Conservation (phyloP, 139 green algal species). For the Haematococcus sp. region DNA sequence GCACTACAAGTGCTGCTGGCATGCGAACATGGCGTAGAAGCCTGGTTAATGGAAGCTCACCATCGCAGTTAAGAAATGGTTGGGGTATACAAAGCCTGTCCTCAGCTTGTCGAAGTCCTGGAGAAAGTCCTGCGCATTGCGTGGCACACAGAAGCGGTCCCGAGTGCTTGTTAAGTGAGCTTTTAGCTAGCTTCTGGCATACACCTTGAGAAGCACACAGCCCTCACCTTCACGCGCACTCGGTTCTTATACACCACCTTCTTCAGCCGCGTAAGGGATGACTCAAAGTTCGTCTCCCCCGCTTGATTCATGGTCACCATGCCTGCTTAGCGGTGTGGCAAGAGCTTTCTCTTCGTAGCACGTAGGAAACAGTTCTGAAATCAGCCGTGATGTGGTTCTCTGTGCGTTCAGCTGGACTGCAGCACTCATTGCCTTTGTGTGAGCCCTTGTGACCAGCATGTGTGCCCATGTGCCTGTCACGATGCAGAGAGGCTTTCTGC, state of each 20-base stretch:
- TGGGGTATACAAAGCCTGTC: conserved; percentile 57
- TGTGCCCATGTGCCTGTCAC: too few species aligned
- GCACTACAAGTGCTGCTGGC: not conserved
- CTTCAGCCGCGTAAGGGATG: conserved; percentile 47
- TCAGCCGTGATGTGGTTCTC: too few species aligned
- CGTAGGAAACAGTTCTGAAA: too few species aligned
- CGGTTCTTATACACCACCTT: conserved; percentile 70
- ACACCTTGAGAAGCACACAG: too few species aligned
- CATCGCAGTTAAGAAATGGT: conserved; percentile 63
- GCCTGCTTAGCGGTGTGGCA: too few species aligned
- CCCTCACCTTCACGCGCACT: conserved; percentile 47
- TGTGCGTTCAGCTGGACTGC: too few species aligned
- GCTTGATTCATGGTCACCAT: too few species aligned
- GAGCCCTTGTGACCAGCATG: too few species aligned
- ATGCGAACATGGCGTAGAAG: not conserved
- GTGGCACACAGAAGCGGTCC: not conserved
- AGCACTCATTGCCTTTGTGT: too few species aligned
- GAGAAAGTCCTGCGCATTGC: conserved; percentile 42
- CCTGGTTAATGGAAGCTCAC: not conserved
- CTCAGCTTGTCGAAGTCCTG: conserved; percentile 72
- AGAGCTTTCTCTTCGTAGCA: too few species aligned
- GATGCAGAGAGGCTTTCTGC: too few species aligned
- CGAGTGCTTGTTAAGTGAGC: not conserved
- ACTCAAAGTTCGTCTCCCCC: conserved; percentile 28
- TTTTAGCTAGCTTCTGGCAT: not conserved